phyloP scores from a whole-genome alignment of 1,139 yeast species.

The Kodamaea arcana region DNA sequence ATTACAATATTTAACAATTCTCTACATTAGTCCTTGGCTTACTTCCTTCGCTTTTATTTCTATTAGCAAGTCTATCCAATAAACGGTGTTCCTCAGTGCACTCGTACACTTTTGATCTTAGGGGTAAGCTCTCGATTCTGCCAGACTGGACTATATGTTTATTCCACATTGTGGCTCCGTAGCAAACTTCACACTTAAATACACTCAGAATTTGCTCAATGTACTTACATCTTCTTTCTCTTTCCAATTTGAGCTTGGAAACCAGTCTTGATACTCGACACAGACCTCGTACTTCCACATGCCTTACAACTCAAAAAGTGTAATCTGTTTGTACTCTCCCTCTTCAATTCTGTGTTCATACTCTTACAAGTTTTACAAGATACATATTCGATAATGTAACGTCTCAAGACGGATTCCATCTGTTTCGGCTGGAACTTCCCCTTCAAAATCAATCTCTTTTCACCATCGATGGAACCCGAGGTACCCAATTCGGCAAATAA shows the following conservation, averaged over 20 bases:
- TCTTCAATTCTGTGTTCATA: conserved; percentile 91
- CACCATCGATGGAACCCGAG: conserved; percentile 98
- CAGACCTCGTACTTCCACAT: conserved; percentile 97
- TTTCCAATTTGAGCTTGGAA: conserved; percentile 94
- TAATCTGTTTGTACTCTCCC: conserved; percentile 93
- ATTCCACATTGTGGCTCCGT: too few relatives aligned
- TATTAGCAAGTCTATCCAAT: too few relatives aligned
- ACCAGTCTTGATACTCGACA: conserved; percentile 96
- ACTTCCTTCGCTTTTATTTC: too few relatives aligned
- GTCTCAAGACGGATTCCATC: conserved; percentile 92
- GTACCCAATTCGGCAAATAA: conserved; percentile 99
- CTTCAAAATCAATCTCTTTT: conserved; percentile 91
- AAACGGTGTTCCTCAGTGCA: too few relatives aligned
- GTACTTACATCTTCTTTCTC: conserved; percentile 51
- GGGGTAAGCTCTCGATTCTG: too few relatives aligned
- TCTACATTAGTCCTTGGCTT: too few relatives aligned
- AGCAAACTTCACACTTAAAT: too few relatives aligned
- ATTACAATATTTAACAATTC: too few relatives aligned
- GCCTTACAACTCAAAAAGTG: conserved; percentile 97
- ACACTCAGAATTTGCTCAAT: too few relatives aligned
- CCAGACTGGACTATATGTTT: too few relatives aligned
- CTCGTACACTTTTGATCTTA: too few relatives aligned
- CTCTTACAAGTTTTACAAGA: conserved; percentile 99
- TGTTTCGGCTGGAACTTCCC: conserved; percentile 98
- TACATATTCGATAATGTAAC: conserved; percentile 95